Evolutionary conservation across 1,284 basidiomycete species (phyloP).

Genomic region (Malassezia japonica): DNA sequence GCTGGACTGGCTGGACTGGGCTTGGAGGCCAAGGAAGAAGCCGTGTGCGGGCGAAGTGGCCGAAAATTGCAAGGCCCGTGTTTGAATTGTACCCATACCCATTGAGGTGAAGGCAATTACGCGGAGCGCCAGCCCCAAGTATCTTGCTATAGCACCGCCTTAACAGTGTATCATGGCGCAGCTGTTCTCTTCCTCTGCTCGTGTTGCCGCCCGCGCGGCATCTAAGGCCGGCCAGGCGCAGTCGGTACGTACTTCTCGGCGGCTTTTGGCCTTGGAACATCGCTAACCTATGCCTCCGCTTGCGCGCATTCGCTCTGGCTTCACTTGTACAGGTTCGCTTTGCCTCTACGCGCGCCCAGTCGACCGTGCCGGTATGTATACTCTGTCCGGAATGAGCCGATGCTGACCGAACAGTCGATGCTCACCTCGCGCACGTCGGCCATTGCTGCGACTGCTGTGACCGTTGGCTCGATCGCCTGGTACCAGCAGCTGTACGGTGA

Average conservation of each 20-base stretch:
- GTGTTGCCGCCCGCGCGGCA: conserved; percentile 9
- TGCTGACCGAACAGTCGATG: conserved; percentile 41
- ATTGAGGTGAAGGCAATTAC: conserved; percentile 16
- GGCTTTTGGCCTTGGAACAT: too few relatives aligned
- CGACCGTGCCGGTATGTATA: conserved; percentile 20
- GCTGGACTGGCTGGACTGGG: conserved; percentile 5
- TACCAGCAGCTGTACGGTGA: conserved; percentile 89
- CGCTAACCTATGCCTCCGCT: too few relatives aligned
- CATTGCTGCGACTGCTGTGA: conserved; percentile 65
- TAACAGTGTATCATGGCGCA: conserved; percentile 11
- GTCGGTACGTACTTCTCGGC: conserved; percentile 11
- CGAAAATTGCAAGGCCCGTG: conserved; percentile 16
- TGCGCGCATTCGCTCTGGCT: too few relatives aligned
- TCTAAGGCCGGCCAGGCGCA: conserved; percentile 7
- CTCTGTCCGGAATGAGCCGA: too few relatives aligned
- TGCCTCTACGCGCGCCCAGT: conserved; percentile 33
- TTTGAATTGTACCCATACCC: conserved; percentile 14
- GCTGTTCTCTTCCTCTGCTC: conserved; percentile 16
- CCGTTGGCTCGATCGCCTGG: conserved; percentile 83
- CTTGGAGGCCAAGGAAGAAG: conserved; percentile 2
- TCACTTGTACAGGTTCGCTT: conserved; percentile 28
- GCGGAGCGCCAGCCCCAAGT: conserved; percentile 2
- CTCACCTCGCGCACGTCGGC: conserved; percentile 68
- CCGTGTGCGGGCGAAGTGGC: conserved; percentile 5
- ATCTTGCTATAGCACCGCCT: conserved; percentile 3